These are phyloP conservation scores for Aspergillus viridinutans DNA, from an alignment of 2,329 filamentous ascomycete genomes.

Conservation along the genomic window DNA sequence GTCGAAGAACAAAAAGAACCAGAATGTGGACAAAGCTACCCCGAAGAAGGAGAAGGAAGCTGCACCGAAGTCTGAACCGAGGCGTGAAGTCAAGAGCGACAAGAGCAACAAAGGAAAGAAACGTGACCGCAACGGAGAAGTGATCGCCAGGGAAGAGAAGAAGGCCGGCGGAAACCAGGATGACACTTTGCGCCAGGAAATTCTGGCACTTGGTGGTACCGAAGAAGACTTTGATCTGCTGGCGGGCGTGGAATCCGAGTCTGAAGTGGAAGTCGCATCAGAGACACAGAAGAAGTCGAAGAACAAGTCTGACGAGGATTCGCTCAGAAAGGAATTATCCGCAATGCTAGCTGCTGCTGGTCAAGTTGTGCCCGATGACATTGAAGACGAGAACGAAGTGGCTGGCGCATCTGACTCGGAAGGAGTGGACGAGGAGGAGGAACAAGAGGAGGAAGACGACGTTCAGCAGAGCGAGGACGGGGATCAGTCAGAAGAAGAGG, in stretches of 20 bases:
- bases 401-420: conserved; percentile 22
- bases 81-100: conserved; percentile 18
- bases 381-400: conserved; percentile 29
- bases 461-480: conserved; percentile 25
- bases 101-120: conserved; percentile 39
- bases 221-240: conserved; percentile 47
- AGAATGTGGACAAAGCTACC: conserved; percentile 16
- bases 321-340: conserved; percentile 39
- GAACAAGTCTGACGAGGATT: conserved; percentile 28
- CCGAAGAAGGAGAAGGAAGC: conserved; percentile 22
- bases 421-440: conserved; percentile 40
- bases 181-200: conserved; percentile 39
- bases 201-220: conserved; percentile 46
- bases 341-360: conserved; percentile 34
- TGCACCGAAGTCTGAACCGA: conserved; percentile 15
- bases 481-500: conserved; percentile 29
- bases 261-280: conserved; percentile 40
- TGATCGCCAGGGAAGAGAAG: conserved; percentile 37
- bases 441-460: conserved; percentile 30
- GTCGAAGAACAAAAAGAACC: conserved; percentile 24
- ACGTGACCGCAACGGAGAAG: conserved; percentile 43
- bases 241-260: conserved; percentile 43
- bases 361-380: conserved; percentile 33
- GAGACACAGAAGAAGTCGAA: conserved; percentile 21
- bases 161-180: conserved; percentile 20